These are phyloP conservation scores for Mycena venus DNA, from an alignment of 768 basidiomycete species.

Conservation along the genomic window DNA sequence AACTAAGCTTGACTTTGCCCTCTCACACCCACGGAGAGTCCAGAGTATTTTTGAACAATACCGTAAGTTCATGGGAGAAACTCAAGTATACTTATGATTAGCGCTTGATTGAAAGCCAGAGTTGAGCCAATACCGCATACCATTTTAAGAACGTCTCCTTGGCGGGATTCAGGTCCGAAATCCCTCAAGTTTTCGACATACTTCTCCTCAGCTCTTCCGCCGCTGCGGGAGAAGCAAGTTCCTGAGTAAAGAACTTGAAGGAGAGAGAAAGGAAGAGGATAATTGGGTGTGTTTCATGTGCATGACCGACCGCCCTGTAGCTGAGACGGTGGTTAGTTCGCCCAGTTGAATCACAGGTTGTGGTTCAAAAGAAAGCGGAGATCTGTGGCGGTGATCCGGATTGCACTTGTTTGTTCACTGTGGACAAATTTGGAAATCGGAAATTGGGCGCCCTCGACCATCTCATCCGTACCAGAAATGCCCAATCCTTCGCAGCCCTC, in stretches of 20 bases:
- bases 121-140: background rate
- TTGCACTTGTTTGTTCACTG: background rate
- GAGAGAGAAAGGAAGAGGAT: too few relatives aligned
- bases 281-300: too few relatives aligned
- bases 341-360: background rate
- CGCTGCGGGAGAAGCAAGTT: background rate
- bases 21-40: background rate
- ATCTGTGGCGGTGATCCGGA: background rate
- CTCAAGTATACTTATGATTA: background rate
- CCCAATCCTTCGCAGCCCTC: constrained; percentile 33
- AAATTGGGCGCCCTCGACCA: background rate
- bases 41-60: background rate
- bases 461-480: background rate
- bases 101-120: background rate
- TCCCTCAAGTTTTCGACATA: background rate
- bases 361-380: background rate
- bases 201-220: background rate
- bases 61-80: background rate
- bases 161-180: background rate
- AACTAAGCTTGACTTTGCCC: background rate
- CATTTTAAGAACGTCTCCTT: background rate
- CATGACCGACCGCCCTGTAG: background rate
- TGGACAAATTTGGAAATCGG: background rate
- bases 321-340: background rate
- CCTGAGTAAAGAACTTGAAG: too few relatives aligned